phyloP scores from a whole-genome alignment of 441 rosid species.

The Syzygium syzygioides region DNA sequence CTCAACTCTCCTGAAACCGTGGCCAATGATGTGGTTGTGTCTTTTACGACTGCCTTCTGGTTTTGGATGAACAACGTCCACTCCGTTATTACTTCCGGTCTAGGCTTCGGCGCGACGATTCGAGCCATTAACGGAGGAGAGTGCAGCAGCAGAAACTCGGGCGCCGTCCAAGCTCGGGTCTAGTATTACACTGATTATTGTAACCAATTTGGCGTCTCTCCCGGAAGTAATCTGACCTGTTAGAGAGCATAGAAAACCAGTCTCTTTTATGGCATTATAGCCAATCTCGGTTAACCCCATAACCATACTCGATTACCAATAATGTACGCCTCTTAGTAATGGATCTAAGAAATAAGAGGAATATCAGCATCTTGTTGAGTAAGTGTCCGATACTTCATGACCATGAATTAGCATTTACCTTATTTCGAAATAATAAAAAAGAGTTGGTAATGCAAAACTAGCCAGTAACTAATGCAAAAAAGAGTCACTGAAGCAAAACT shows the following conservation, averaged over 20 bases:
- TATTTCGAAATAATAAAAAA: not conserved
- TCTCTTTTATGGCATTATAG: not conserved
- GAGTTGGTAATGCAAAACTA: not conserved
- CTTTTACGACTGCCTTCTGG: constrained; percentile 26
- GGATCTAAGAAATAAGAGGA: not conserved
- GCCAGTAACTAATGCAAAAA: not conserved
- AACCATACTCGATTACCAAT: not conserved
- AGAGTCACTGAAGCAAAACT: not conserved
- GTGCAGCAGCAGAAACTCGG: constrained; percentile 7
- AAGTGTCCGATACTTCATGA: not conserved
- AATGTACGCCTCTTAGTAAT: not conserved
- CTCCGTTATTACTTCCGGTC: constrained; percentile 1
- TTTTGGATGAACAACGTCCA: constrained; percentile 19
- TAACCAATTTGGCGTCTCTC: constrained; percentile 15
- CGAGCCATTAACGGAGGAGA: constrained; percentile 21
- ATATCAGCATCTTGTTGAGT: not conserved
- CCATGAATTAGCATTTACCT: not conserved
- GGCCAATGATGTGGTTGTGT: constrained; percentile 17
- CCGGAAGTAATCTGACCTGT: constrained; percentile 37
- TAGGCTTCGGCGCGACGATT: constrained; percentile 23
- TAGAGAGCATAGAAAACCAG: not conserved
- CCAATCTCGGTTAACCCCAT: not conserved
- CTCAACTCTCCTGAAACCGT: constrained; percentile 47
- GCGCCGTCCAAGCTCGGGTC: constrained; percentile 9
- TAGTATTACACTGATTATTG: constrained; percentile 17